These are phyloP conservation scores for Theobroma grandiflorum DNA, from an alignment of 441 rosid species.

Conservation along the genomic window DNA sequence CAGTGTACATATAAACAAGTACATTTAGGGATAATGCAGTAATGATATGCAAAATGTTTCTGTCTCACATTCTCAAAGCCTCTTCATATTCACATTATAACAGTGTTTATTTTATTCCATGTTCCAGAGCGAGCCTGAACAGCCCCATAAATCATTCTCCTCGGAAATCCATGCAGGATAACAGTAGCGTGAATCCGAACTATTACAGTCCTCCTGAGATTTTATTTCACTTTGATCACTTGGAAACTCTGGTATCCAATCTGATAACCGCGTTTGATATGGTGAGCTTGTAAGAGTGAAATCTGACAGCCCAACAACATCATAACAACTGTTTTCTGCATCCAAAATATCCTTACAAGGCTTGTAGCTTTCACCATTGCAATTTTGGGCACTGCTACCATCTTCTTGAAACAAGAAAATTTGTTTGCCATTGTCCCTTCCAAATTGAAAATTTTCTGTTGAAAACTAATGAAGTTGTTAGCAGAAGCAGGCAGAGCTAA, in stretches of 20 bases:
- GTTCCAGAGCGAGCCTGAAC: slow-evolving; percentile 60
- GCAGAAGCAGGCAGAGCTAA: not conserved
- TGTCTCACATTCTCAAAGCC: not conserved
- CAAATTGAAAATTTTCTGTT: slow-evolving; percentile 27
- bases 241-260: slow-evolving; percentile 61
- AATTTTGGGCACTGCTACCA: slow-evolving; percentile 2
- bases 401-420: slow-evolving; percentile 33
- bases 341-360: slow-evolving; percentile 31
- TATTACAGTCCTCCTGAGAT: slow-evolving; percentile 25
- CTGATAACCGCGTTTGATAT: slow-evolving; percentile 52
- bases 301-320: slow-evolving; percentile 32
- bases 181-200: slow-evolving; percentile 30
- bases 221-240: slow-evolving; percentile 38
- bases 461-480: not conserved
- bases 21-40: not conserved
- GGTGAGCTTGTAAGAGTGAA: slow-evolving; percentile 53
- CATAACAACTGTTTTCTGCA: slow-evolving; percentile 25
- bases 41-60: not conserved
- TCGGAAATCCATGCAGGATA: slow-evolving; percentile 42
- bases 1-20: not conserved
- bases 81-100: not conserved
- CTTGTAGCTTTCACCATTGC: slow-evolving; percentile 29
- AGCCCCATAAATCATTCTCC: slow-evolving; percentile 47
- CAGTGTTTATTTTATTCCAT: slow-evolving; percentile 31
- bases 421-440: slow-evolving; percentile 28